Base-by-base conservation (phyloP, 2,329 filamentous ascomycete genomes). In the Epichloe gansuensis region DNA sequence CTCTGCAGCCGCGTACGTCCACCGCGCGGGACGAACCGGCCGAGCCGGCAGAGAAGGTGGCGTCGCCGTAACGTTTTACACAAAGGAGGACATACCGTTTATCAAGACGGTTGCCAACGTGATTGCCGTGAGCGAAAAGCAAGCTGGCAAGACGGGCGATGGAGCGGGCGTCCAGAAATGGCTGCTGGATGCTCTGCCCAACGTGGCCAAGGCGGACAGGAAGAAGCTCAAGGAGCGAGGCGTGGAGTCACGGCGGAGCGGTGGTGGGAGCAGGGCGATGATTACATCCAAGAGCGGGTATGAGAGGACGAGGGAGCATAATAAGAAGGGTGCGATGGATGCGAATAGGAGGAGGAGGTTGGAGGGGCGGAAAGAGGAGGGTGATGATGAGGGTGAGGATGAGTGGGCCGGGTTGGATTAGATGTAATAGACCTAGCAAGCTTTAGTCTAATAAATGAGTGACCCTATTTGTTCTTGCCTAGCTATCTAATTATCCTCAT, bases 51-150 rank as follows among this genome's bases (percentile, higher is more conserved):
- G 90, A 25, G 81, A 87, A 61, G 90, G 90, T 21, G 93, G 93
- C 47, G 80, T 95, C 3, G 90, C 89, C 0, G 85, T 98, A 1
- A 98, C 93, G 0, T 85, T 95, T 54, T 98, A 95, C 68, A 97
- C 91, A 0, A 89, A 93, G 66, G 93, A 96, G 55, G 93, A 98
- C 63, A 85, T 97, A 4, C 85, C 87, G 0, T 89, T 77, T 53
- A 81, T 98, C 53, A 95, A 91, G 71, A 87, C 82, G 56, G 87
- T 98, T 31, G 93, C 90, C 36, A 96, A 96, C 62, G 87, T 97
- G 36, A 95, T 98, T 57, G 80, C 86, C 0, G 80, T 81, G 23
- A 89, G 85, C 58, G 87, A 96, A 68, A 86, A 82, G 66, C 77
- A 89, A 61, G 76, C 77, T 2, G 76, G 76, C 31, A 75, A 71